phyloP scores from a whole-genome alignment of 2,329 filamentous ascomycete species.

The Scytalidium lignicola region DNA sequence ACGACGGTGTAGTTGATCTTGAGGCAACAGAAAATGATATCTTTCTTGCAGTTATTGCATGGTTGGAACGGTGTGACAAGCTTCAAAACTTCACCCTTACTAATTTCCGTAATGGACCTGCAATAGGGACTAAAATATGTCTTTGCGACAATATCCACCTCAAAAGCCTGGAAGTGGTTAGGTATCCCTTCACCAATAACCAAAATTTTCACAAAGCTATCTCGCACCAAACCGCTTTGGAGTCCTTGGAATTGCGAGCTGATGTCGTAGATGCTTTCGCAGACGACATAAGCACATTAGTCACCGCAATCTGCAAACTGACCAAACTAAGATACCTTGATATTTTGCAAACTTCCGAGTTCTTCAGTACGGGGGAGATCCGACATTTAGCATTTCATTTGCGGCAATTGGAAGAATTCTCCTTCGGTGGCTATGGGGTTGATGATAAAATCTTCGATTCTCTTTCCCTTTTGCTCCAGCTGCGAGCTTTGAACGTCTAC shows the following conservation, averaged over 20 bases:
- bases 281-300: conserved; percentile 42
- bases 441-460: conserved; percentile 41
- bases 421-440: conserved; percentile 49
- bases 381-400: conserved; percentile 36
- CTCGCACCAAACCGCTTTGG: conserved; percentile 42
- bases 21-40: conserved; percentile 47
- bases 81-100: conserved; percentile 46
- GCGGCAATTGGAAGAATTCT: conserved; percentile 46
- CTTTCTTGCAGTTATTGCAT: conserved; percentile 45
- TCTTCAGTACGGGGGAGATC: conserved; percentile 46
- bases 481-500: conserved; percentile 49
- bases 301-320: conserved; percentile 46
- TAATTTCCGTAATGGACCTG: conserved; percentile 45
- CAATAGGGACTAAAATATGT: conserved; percentile 46
- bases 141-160: conserved; percentile 41
- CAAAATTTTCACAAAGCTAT: conserved; percentile 48
- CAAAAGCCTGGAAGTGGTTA: conserved; percentile 41
- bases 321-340: conserved; percentile 47
- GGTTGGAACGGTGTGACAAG: conserved; percentile 48
- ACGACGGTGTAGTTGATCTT: conserved; percentile 36
- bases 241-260: conserved; percentile 38
- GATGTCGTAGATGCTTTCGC: conserved; percentile 40
- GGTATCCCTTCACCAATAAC: conserved; percentile 42
- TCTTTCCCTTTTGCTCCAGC: conserved; percentile 39
- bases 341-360: conserved; percentile 45